Base-by-base conservation (phyloP, 1,284 basidiomycete species). In the Melanopsichium pennsylvanicum region DNA sequence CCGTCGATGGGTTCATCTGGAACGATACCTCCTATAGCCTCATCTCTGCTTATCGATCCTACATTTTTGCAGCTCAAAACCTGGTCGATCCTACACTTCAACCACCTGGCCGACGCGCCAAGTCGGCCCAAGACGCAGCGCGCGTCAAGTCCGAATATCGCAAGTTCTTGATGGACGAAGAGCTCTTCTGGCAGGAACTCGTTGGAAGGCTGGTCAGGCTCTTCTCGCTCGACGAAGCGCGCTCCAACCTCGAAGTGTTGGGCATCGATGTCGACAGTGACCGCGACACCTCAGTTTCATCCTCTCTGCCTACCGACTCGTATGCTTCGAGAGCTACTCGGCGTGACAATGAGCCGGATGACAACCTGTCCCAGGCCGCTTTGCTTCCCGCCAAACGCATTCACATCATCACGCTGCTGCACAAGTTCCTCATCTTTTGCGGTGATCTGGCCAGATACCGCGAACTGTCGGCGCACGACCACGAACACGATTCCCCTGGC, bases 371-470 rank as follows among this genome's bases (percentile, higher is more conserved):
- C 1, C 54, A 70, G 43, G 61, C 62, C 9, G 67, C 70, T 9
- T 43, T 55, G 25, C 43, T 72, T 13, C 74, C 75, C 13, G 51
- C 60, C 47, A 74, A 76, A 25, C 45, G 62, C 29, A 35, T 41
- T n/a, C 68, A 74, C 15, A 58, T 78, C 27, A 35, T 76, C 40
- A 68, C 88, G 4, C 61, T 91, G 36, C 84, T 95, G 35, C 90
- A 90, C 83, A 96, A 94, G 82, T 88, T 89, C 3, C 84, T 97
- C 43, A 89, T 97, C 25, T 97, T 89, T 81, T 86, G 96, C 18
- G 95, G 95, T 15, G 95, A 98, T 79, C 88, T 98, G 38, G 91
- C 92, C 63, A 86, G 95, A 27, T 98, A 98, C 82, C 86, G 90
- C 58, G 94, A 97, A 78, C 87, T 91, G 60, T 94, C 94, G 35